Evolutionary conservation across 129 eudicot genomes (phyloP), one percentile per base, ranked within the genome.

Genomic region (Lactuca saligna): DNA sequence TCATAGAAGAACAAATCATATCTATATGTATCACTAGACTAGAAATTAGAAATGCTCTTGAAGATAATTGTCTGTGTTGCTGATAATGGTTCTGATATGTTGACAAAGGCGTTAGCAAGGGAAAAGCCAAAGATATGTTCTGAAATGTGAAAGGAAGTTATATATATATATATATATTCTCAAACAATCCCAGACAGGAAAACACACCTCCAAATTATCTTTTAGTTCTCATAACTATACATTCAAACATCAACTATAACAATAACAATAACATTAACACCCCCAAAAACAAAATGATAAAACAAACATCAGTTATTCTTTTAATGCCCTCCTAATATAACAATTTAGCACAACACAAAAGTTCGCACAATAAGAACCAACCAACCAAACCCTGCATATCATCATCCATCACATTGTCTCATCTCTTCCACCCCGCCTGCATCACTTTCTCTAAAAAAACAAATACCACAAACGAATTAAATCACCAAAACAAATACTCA

Each of bases 351-450:
- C 78, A 80, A 68, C 65, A 79, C 63, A 54, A 74, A 46, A 39
- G 39, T 70, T 66, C 57, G 62, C 69, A 63, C 64, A 49, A 49
- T 49, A 60, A 37, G 44, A 56, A 82, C 57, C 71, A 85, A 63
- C 79, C 48, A 63, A 68, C 17, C n/a, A 76, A 46, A 46, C 3
- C 4, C n/a, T n/a, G n/a, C n/a, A n/a, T n/a, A n/a, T n/a, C n/a
- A n/a, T n/a, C 0, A 77, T 57, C 75, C 71, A 61, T 51, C 66
- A 74, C 41, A 16, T 53, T 54, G 75, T 59, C 59, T 70, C 78
- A 69, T 72, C 70, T 54, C 85, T 76, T 84, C 97, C 97, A 90
- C 6, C 97, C 97, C 8, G 81, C 65, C 77, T 85, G 96, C 61
- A 75, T 74, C 73, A 64, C 79, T 81, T 84, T 89, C 62, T 89